Conservation (phyloP, 2,329 filamentous ascomycete species). For the Neofusicoccum sp. region DNA sequence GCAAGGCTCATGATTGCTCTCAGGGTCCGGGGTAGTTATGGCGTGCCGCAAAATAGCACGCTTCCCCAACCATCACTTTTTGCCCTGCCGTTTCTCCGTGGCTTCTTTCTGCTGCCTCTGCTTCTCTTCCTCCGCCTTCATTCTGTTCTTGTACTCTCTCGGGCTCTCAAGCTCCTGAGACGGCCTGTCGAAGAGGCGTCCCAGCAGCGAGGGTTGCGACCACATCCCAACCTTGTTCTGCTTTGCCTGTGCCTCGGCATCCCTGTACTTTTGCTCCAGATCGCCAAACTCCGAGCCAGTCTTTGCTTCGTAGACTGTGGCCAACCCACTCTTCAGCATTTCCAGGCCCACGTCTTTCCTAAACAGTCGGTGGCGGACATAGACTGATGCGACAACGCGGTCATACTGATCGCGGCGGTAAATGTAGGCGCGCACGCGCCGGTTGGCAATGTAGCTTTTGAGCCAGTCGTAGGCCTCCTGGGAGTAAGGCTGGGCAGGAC, state of each 20-base stretch:
- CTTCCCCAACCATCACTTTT: background rate
- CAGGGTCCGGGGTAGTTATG: background rate
- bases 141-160: conserved; percentile 75
- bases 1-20: background rate
- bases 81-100: conserved; percentile 1
- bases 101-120: conserved; percentile 28
- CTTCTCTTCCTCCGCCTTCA: conserved; percentile 42
- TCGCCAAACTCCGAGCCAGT: conserved; percentile 83
- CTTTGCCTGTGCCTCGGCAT: conserved; percentile 57
- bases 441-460: conserved; percentile 66
- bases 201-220: conserved; percentile 49
- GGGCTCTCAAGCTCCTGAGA: conserved; percentile 67
- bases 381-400: conserved; percentile 82
- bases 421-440: conserved; percentile 76
- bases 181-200: conserved; percentile 45
- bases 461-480: conserved; percentile 81
- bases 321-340: conserved; percentile 81
- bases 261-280: conserved; percentile 60
- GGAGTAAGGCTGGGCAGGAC: conserved; percentile 78
- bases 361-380: conserved; percentile 65
- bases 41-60: background rate
- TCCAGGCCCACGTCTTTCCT: conserved; percentile 81
- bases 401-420: conserved; percentile 90
- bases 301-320: conserved; percentile 93
- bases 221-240: conserved; percentile 60